Conservation (phyloP, 306 rosid genomes). For the Glycine tomentella region DNA sequence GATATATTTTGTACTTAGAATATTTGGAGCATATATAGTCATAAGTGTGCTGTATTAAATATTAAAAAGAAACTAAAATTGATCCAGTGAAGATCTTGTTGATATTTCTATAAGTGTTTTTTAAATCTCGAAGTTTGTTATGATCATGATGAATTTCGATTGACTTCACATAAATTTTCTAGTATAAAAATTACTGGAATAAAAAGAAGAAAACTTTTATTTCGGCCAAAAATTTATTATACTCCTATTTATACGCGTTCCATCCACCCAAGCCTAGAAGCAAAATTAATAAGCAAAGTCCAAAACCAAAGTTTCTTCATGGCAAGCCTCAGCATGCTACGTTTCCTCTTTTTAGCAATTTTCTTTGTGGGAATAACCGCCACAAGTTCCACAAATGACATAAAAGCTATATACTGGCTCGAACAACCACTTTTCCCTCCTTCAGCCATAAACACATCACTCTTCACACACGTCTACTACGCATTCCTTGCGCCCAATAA, state of each 20-base stretch:
- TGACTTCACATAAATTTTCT: too few species aligned
- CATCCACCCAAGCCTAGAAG: background rate
- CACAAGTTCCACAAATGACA: background rate
- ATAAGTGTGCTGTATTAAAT: too few species aligned
- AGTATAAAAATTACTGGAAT: too few species aligned
- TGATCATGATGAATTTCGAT: too few species aligned
- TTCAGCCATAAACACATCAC: conserved; percentile 69
- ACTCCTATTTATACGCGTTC: background rate
- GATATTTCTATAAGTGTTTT: too few species aligned
- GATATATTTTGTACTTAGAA: too few species aligned
- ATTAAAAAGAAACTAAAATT: too few species aligned
- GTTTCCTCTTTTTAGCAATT: conserved; percentile 11
- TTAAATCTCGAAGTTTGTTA: too few species aligned
- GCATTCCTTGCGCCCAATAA: conserved; percentile 64
- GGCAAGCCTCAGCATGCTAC: conserved; percentile 36
- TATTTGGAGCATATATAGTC: too few species aligned
- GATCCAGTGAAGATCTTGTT: too few species aligned
- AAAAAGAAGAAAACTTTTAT: too few species aligned
- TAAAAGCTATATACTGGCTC: conserved; percentile 63
- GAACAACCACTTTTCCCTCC: conserved; percentile 57
- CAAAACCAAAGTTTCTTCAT: background rate
- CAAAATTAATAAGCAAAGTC: background rate
- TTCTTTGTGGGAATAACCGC: background rate
- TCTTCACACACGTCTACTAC: conserved; percentile 71
- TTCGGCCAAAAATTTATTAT: too few species aligned